A percentile compares a stretch with the other conserved stretches of the same genome.
Evolutionary conservation across 139 green algal species (phyloP).

Genomic region (Coccomyxa sp.): DNA sequence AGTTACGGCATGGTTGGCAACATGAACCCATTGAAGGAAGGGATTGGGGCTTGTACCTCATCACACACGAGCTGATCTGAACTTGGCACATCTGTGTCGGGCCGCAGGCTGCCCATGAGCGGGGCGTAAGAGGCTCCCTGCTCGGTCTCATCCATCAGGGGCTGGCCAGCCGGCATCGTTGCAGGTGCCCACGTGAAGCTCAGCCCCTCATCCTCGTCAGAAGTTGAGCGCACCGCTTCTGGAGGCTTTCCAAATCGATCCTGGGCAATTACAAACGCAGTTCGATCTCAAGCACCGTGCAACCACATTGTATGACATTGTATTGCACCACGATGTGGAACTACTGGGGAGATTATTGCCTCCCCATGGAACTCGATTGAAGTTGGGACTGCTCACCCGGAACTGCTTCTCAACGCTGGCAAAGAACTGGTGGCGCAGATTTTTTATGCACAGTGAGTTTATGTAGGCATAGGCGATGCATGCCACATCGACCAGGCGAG

Average conservation of each 20-base stretch:
- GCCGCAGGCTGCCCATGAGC: background rate
- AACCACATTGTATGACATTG: too few species aligned
- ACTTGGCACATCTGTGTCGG: background rate
- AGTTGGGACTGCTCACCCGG: background rate
- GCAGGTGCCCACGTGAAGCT: background rate
- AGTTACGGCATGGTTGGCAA: too few species aligned
- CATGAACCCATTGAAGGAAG: too few species aligned
- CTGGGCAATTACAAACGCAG: background rate
- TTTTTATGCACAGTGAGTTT: background rate
- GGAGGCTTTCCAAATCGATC: background rate
- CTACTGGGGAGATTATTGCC: too few species aligned
- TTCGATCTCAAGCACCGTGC: background rate
- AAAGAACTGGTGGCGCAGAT: background rate
- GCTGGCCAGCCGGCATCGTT: background rate
- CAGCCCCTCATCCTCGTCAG: background rate
- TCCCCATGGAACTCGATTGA: too few species aligned
- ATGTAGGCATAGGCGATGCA: conserved; percentile 25
- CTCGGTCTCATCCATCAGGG: background rate
- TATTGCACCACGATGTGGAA: too few species aligned
- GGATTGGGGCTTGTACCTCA: too few species aligned
- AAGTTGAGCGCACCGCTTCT: background rate
- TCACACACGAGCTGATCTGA: too few species aligned
- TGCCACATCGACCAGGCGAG: conserved; percentile 47
- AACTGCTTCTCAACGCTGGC: background rate
- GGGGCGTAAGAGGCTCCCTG: background rate